phyloP scores from a whole-genome alignment of 139 green algal genomes.

The Chlamydomonas asymmetrica region DNA sequence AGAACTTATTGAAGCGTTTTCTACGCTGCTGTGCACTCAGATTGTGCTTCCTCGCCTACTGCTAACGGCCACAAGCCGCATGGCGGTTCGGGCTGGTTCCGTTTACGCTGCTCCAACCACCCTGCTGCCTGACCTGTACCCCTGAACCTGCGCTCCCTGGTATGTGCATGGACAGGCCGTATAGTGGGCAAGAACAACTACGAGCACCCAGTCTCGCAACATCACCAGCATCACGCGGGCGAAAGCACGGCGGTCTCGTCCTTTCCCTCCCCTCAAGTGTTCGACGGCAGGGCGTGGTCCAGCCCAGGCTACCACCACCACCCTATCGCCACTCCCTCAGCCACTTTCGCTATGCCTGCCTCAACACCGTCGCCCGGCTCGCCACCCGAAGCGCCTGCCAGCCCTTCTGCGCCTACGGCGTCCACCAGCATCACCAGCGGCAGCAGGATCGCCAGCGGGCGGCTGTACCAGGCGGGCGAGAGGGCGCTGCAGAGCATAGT shows the following conservation, averaged over 20 bases:
- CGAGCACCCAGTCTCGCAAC: slow-evolving; percentile 16
- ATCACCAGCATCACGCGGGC: not conserved
- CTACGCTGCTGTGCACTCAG: too few species aligned
- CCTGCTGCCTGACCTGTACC: not conserved
- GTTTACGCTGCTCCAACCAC: too few species aligned
- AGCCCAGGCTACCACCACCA: not conserved
- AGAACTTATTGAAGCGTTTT: too few species aligned
- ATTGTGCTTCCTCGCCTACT: too few species aligned
- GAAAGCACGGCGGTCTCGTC: not conserved
- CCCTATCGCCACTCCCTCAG: not conserved
- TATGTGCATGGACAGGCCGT: too few species aligned
- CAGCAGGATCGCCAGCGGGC: not conserved
- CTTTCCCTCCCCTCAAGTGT: too few species aligned
- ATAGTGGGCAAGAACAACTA: slow-evolving; percentile 26
- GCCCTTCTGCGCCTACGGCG: too few species aligned
- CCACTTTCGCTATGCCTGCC: not conserved
- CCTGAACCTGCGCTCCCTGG: too few species aligned
- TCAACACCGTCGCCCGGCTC: not conserved
- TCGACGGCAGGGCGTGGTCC: not conserved
- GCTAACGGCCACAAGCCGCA: too few species aligned
- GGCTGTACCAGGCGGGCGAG: too few species aligned
- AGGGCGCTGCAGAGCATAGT: not conserved
- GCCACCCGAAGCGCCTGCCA: not conserved
- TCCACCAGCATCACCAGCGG: not conserved
- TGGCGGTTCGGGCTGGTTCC: too few species aligned